Base-by-base conservation (phyloP, 805 yeast genomes). In the Wickerhamiella vanderwaltii region DNA sequence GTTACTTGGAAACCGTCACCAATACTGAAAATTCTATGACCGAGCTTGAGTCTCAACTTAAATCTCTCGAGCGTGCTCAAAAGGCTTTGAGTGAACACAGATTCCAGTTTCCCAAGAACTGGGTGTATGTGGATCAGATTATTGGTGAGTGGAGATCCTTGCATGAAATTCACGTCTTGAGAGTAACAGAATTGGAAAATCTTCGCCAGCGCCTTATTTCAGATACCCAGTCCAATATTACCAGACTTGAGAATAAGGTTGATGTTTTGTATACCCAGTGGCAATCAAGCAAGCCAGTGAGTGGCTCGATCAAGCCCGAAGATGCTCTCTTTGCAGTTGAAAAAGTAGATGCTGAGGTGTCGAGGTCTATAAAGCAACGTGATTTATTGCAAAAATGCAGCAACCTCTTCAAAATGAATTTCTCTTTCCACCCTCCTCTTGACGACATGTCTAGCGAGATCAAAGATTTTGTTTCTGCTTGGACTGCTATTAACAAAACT, bases 71-170 rank as follows among this genome's bases (percentile, higher is more conserved):
- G 28, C 31, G 48, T 1, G 67, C 69, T 4, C 79, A 75, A 43
- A 50, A 52, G 3, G 44, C 64, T 2, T 51, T 76, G 6, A 46
- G 62, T 1, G 64, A 67, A 22, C 60, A 65, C n/a, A 59, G 78
- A 33, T 69, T 59, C 46, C 63, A 62, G 17, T 67, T 73, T 38
- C 71, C 78, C 0, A 26, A 58, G 0, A 67, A 68, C 22, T 79
- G 86, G 79, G 46, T 77, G 1, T 72, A 63, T 53, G 63, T 62
- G 35, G 91, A 80, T 30, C 93, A 83, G 49, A 43, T 83, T 0
- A 74, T 71, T 11, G 64, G 62, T 39, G 75, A 72, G 41, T 54
- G 66, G 41, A 51, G 60, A 1, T 62, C 73, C 1, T 52, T 77
- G 24, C 40, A 48, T 1, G 64, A 71, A 28, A 54, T 72, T 9